Evolutionary conservation across 345 rosid genomes (phyloP), one percentile per base, ranked within the genome.

Genomic region (Camelina neglecta): DNA sequence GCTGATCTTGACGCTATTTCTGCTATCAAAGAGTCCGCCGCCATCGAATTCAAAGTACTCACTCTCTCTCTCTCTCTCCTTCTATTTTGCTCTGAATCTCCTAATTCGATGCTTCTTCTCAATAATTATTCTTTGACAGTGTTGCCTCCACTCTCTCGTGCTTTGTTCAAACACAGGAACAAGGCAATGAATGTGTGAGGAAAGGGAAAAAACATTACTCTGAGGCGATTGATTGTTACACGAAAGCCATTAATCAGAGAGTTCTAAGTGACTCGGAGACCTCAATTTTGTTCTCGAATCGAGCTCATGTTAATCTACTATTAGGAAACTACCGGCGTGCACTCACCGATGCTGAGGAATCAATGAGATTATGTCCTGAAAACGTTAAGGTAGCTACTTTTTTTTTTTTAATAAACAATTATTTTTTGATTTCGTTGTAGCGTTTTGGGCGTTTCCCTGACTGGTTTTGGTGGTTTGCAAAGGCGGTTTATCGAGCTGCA

Each of bases 401-500:
- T 39, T 9, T 38, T 39, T 9, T 10, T 21, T 29, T 29, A 39
- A 9, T 8, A 7, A 8, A 18, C 11, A 48, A 10, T 3, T 23
- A 11, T n/a, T 21, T 57, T 65, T 5, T 54, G 18, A 10, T 23
- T 20, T 49, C 58, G 1, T 41, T 26, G 29, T 41, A 60, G 20
- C 3, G 42, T 62, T 26, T 62, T 38, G 47, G 23, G 45, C 7
- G 15, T 33, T 48, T 75, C 60, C 8, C 0, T 61, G 59, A 72
- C 26, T 7, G 11, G 44, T 9, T 62, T 45, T 3, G 3, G 2
- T 44, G 57, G 16, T 78, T 67, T 7, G 1, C 4, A 23, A 57
- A 91, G 97, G 98, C 96, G 0, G 69, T 80, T 55, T 94, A 92
- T 84, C 90, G 98, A 75, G 96, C 93, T 78, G 92, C 96, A 65